Evolutionary conservation across 352 stramenopile species (phyloP).

Genomic region (Blastocystis sp.): DNA sequence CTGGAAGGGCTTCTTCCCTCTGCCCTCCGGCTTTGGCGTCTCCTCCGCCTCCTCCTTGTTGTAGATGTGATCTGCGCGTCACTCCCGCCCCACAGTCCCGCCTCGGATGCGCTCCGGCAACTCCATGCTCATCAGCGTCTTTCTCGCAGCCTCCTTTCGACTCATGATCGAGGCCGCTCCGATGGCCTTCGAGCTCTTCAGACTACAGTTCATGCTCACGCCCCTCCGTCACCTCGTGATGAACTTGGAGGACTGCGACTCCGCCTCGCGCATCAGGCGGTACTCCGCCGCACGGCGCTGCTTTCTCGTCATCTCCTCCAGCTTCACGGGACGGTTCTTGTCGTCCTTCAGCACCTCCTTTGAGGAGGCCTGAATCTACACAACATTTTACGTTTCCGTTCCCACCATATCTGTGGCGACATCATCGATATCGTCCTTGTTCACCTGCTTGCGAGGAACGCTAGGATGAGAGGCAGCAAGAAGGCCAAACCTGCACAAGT

Average conservation of each 20-base stretch:
- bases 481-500: neutral
- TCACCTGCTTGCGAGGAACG: conserved; percentile 20
- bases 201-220: neutral
- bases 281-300: conserved; percentile 51
- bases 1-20: neutral
- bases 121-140: conserved; percentile 57
- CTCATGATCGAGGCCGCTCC: conserved; percentile 25
- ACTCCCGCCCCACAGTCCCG: neutral
- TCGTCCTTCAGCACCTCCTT: conserved; percentile 44
- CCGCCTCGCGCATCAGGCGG: conserved; percentile 52
- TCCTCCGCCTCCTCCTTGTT: neutral
- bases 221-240: conserved; percentile 2
- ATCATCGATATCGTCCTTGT: conserved; percentile 16
- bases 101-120: conserved; percentile 53
- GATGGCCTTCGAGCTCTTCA: conserved; percentile 25
- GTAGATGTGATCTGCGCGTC: conserved; percentile 1
- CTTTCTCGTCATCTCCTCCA: conserved; percentile 62
- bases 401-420: conserved; percentile 1
- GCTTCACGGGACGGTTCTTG: conserved; percentile 41
- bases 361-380: conserved; percentile 28
- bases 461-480: neutral
- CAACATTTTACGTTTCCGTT: neutral
- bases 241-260: conserved; percentile 59
- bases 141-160: conserved; percentile 55
- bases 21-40: neutral